Evolutionary conservation across 2,329 filamentous ascomycete genomes (phyloP).

Genomic region (Aspergillaceae sp.): DNA sequence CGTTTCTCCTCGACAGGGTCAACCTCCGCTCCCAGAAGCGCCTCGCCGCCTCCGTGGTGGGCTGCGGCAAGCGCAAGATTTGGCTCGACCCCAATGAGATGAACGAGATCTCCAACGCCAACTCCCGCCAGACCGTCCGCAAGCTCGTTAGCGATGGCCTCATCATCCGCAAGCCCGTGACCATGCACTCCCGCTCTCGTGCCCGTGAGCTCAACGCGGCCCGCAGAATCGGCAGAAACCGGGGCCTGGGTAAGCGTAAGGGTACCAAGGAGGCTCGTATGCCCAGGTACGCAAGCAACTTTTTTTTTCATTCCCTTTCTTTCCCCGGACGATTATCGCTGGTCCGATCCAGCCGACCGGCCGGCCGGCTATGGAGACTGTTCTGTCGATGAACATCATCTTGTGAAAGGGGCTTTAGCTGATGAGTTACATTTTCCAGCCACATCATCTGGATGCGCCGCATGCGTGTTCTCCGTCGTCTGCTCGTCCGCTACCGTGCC

Average conservation of each 20-base stretch:
- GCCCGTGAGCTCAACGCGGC: conserved; percentile 92
- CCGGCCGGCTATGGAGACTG: neutral
- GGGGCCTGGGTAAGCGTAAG: conserved; percentile 99
- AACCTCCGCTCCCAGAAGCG: conserved; percentile 99
- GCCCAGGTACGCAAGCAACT: conserved; percentile 63
- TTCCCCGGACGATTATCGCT: neutral
- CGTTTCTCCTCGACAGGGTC: conserved; percentile 59
- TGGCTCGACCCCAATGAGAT: conserved; percentile 99
- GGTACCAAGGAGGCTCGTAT: conserved; percentile 99
- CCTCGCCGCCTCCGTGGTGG: conserved; percentile 95
- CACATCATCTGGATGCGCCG: conserved; percentile 99
- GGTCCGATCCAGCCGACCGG: too few relatives aligned
- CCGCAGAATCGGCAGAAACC: conserved; percentile 91
- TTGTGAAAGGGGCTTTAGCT: conserved; percentile 6
- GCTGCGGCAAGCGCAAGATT: conserved; percentile 99
- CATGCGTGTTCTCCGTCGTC: conserved; percentile 96
- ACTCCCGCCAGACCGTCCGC: conserved; percentile 99
- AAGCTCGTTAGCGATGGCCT: conserved; percentile 99
- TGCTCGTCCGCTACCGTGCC: conserved; percentile 99
- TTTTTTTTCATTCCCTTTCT: neutral
- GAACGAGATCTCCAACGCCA: conserved; percentile 99
- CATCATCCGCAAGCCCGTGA: conserved; percentile 99
- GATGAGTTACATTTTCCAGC: conserved; percentile 44
- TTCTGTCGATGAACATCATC: neutral
- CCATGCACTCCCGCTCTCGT: conserved; percentile 97